Evolutionary conservation across 2,329 filamentous ascomycete genomes (phyloP), one percentile per base, ranked within the genome.

Genomic region (Clonostachys byssicola): DNA sequence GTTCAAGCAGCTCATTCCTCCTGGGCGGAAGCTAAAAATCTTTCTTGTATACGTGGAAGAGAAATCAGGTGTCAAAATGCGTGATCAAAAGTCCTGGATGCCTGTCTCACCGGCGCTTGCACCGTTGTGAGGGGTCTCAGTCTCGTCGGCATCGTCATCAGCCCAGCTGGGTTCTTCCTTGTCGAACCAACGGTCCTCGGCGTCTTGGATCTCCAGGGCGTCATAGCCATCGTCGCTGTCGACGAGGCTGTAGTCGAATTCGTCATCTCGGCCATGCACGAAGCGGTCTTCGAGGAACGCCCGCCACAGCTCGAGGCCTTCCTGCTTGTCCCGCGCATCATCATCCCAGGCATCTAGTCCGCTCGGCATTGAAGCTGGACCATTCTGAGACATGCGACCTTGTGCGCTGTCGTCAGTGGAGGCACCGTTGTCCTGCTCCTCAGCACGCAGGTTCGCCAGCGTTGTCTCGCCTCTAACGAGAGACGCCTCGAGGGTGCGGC

Each of bases 161-260:
- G 78, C 71, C 78, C 85, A 89, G 43, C 75, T 74, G 0, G 87
- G 85, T 55, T 88, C 85, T 70, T 95, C 86, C 6, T 83, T 82
- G 18, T 91, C 88, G 60, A 95, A 92, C 72, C 88, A 95, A 17
- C 75, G 76, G 36, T 95, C 89, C 63, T 92, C 77, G 13, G 72
- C 71, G 45, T 86, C 83, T n/a, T 73, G 67, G 52, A 70, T 80
- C 72, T 60, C 75, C 64, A 73, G 67, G 61, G 64, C 81, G 61
- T 95, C 89, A 47, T 83, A 85, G 17, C 84, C 83, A 33, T 90
- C 84, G 57, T 87, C 83, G 35, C 71, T 70, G 59, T 96, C 91
- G 6, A 95, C 85, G 4, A 53, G 57, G 2, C 57, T 63, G 60
- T 95, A 96, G 51, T 92, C 85, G 56, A 95, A 92, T 43, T 95